Evolutionary conservation across 2,329 filamentous ascomycete species (phyloP).

Genomic region (Cyphellophora attinorum): DNA sequence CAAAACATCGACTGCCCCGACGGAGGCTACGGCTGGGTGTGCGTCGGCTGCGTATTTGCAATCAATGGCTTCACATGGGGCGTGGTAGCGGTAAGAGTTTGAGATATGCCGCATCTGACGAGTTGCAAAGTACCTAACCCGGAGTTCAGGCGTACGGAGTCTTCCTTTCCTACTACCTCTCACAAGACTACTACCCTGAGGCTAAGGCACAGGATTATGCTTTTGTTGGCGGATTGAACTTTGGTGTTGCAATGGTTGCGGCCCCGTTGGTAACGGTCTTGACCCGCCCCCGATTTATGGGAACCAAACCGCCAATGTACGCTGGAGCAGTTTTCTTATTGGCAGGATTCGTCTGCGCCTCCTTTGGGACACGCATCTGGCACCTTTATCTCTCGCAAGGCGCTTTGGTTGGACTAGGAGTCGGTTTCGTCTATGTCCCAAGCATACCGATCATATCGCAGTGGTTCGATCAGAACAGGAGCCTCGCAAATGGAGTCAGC

Average conservation of each 20-base stretch:
- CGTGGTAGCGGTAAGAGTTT: slow-evolving; percentile 13
- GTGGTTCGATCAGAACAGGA: slow-evolving; percentile 22
- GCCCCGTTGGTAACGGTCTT: slow-evolving; percentile 20
- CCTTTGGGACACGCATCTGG: slow-evolving; percentile 18
- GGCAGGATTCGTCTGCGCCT: slow-evolving; percentile 18
- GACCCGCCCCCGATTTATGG: slow-evolving; percentile 9
- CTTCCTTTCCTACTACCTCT: slow-evolving; percentile 32
- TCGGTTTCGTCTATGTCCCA: slow-evolving; percentile 20
- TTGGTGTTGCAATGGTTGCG: slow-evolving; percentile 18
- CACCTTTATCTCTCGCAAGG: slow-evolving; percentile 21
- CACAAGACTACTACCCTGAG: slow-evolving; percentile 19
- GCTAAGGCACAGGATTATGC: slow-evolving; percentile 21
- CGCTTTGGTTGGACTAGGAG: slow-evolving; percentile 17
- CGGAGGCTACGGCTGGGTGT: slow-evolving; percentile 26
- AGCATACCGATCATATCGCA: slow-evolving; percentile 16
- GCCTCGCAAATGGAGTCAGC: slow-evolving; percentile 21
- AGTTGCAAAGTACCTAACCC: neutral
- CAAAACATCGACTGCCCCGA: slow-evolving; percentile 6
- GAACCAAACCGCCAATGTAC: slow-evolving; percentile 14
- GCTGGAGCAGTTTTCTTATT: slow-evolving; percentile 13
- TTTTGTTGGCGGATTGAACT: slow-evolving; percentile 21
- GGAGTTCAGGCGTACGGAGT: slow-evolving; percentile 29
- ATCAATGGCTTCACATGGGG: slow-evolving; percentile 25
- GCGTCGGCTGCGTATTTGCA: slow-evolving; percentile 17
- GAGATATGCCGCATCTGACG: neutral